Evolutionary conservation across 176 grass and related monocot species (phyloP), one percentile per base, ranked within the genome.

Genomic region (Microstegium vimineum): DNA sequence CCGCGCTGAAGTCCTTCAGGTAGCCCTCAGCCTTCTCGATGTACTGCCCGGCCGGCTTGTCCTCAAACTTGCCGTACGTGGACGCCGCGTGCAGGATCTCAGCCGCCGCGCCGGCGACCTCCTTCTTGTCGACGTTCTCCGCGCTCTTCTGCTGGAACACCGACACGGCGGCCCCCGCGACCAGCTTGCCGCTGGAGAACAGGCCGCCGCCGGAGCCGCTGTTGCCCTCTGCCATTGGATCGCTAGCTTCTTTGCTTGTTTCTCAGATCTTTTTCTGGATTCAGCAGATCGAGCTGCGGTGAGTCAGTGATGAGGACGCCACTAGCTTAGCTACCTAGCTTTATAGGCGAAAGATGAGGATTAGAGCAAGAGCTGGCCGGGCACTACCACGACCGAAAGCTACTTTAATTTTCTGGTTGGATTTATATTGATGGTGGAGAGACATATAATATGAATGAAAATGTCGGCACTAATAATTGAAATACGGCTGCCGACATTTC

Each of bases 21-120:
- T 89, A 97, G 5, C 56, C 84, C 88, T 97, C 94, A 17, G 92
- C 94, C 73, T 97, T 90, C 31, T 91, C 85, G 40, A 94, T 77
- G 83, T 97, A 97, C 83, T 90, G 91, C 18, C 92, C 92, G 8
- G 81, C 76, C 31, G 81, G 83, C 84, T 92, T 90, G 73, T 94
- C 92, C 16, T 97, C 92, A 9, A 97, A 26, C 64, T 94, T 89
- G 23, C 77, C 90, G 76, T 94, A 94, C 56, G 81, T 68, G 40
- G 94, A 87, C 4, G 81, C 81, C 26, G 94, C 79, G 84, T 82
- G 38, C 26, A 97, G 80, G 62, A 97, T 7, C 6, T 92, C 80
- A 1, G 86, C 86, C 41, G 92, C 79, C 9, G 94, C 90, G 20
- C 73, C 87, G 61, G 94, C 94, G 28, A 90, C 90, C 81, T 87